A percentile compares a stretch with the other conserved stretches of the same genome.
Conservation (phyloP, 306 rosid species). For the Trifolium repens region DNA sequence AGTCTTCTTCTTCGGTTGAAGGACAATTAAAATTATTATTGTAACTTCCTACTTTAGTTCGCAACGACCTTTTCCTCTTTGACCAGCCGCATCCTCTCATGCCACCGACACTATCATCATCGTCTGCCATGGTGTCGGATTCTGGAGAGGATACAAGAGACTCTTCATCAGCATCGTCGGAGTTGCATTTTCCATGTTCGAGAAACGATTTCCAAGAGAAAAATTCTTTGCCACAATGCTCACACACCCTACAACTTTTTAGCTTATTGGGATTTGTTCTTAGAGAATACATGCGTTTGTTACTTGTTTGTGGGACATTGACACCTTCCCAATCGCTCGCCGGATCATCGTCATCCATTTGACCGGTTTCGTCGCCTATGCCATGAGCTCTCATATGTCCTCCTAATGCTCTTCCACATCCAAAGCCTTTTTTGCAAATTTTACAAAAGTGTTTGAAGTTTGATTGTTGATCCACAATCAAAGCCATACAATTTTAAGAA, state of each 20-base stretch:
- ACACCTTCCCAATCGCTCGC: constrained; percentile 79
- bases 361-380: constrained; percentile 62
- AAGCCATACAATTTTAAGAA: constrained; percentile 58
- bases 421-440: constrained; percentile 92
- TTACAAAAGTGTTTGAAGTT: constrained; percentile 86
- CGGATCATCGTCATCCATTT: constrained; percentile 68
- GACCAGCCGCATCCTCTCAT: constrained; percentile 66
- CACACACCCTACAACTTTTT: constrained; percentile 75
- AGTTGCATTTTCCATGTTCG: constrained; percentile 86
- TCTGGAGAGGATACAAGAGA: constrained; percentile 63
- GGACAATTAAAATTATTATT: constrained; percentile 58
- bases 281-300: constrained; percentile 80
- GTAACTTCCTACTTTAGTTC: constrained; percentile 65
- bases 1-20: constrained; percentile 86
- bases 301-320: constrained; percentile 53
- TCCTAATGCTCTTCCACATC: constrained; percentile 90
- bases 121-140: constrained; percentile 55
- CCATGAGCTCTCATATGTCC: constrained; percentile 99
- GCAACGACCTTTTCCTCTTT: constrained; percentile 72
- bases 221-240: constrained; percentile 86
- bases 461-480: constrained; percentile 64
- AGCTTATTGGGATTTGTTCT: constrained; percentile 88
- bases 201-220: constrained; percentile 85
- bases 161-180: constrained; percentile 56
- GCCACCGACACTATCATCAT: constrained; percentile 10